phyloP scores from a whole-genome alignment of 768 basidiomycete species.

The Lentinula detonsa region DNA sequence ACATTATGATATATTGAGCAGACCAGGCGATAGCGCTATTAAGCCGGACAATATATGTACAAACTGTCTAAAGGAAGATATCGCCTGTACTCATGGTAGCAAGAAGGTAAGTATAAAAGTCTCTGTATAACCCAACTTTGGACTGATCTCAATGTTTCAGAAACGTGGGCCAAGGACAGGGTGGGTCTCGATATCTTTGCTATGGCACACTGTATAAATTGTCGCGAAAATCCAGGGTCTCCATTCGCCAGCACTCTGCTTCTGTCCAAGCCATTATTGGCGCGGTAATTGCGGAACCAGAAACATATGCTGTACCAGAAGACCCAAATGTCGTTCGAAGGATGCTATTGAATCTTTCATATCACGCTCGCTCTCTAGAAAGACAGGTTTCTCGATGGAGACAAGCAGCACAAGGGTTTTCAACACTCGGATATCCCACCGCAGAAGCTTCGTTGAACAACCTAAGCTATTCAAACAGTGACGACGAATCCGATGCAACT shows the following conservation, averaged over 20 bases:
- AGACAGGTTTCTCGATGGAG: background rate
- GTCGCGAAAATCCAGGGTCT: background rate
- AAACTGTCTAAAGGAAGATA: slow-evolving; percentile 27
- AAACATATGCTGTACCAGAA: slow-evolving; percentile 2
- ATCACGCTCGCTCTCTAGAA: slow-evolving; percentile 5
- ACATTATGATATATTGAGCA: too few species aligned
- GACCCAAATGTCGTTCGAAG: slow-evolving; percentile 1
- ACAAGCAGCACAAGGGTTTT: background rate
- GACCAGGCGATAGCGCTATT: slow-evolving; percentile 36
- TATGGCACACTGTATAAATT: background rate
- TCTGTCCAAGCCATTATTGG: background rate
- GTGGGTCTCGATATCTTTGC: slow-evolving; percentile 10
- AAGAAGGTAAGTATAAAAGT: slow-evolving; percentile 29
- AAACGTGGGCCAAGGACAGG: slow-evolving; percentile 36
- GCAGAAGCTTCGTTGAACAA: background rate
- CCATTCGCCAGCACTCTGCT: background rate
- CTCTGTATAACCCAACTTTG: background rate
- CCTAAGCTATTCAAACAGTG: background rate
- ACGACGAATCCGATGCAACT: background rate
- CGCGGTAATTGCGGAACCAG: background rate
- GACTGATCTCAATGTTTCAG: slow-evolving; percentile 12
- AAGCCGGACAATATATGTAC: slow-evolving; percentile 30
- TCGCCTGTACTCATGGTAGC: slow-evolving; percentile 31
- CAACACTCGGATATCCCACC: background rate
- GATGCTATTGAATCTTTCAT: slow-evolving; percentile 15